These are phyloP conservation scores for Chenopodium berlandieri DNA, from an alignment of 148 eudicot species.

Conservation along the genomic window DNA sequence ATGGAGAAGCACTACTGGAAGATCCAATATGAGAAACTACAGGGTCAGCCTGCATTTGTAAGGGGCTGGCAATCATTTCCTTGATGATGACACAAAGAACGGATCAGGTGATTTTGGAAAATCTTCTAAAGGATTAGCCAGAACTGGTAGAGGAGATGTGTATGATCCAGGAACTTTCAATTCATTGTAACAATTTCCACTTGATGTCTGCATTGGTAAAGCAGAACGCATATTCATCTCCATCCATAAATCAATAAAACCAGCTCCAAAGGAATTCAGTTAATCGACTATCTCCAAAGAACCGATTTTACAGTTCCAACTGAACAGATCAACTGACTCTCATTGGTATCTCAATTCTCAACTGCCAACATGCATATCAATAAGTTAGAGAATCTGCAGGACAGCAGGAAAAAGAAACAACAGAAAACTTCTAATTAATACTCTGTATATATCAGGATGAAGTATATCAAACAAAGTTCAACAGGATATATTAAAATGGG, in stretches of 20 bases:
- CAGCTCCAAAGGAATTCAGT: neutral
- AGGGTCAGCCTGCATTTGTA: conserved; percentile 35
- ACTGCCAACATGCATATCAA: neutral
- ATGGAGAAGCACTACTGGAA: conserved; percentile 39
- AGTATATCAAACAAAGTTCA: neutral
- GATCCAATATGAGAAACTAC: conserved; percentile 33
- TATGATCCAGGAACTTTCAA: conserved; percentile 34
- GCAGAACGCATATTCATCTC: conserved; percentile 50
- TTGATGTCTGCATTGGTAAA: conserved; percentile 39
- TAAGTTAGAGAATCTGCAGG: conserved; percentile 22
- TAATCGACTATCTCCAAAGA: conserved; percentile 16
- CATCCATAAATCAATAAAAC: conserved; percentile 33
- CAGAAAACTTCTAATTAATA: too few relatives aligned
- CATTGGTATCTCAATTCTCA: conserved; percentile 2
- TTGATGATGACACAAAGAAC: conserved; percentile 35
- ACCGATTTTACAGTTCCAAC: neutral
- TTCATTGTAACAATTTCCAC: conserved; percentile 36
- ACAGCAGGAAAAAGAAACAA: conserved; percentile 20
- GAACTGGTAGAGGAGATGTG: conserved; percentile 27
- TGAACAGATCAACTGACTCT: conserved; percentile 27
- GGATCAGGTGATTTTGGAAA: conserved; percentile 47
- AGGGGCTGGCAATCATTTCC: conserved; percentile 26
- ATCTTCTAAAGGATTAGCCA: conserved; percentile 37
- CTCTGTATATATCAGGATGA: neutral
- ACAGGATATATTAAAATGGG: neutral